These are phyloP conservation scores for Mallotus japonicus DNA, from an alignment of 441 rosid species.

Conservation along the genomic window DNA sequence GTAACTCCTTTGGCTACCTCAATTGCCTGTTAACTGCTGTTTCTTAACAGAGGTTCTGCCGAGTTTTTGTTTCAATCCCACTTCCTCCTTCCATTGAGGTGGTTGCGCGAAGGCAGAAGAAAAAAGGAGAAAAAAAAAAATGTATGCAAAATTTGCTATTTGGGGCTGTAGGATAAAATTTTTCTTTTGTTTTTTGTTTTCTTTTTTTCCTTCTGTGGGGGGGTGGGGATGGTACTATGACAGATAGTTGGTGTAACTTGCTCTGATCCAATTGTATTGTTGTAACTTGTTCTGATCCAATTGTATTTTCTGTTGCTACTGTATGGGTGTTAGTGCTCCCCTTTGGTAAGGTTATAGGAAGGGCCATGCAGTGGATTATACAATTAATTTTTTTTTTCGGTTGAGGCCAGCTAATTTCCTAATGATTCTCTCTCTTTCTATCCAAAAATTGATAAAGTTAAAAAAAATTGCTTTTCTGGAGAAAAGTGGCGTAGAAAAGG, in stretches of 20 bases:
- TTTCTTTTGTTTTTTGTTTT: background rate
- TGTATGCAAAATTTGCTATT: conserved; percentile 22
- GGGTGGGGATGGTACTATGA: conserved; percentile 14
- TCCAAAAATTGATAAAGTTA: no score
- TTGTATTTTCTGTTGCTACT: conserved; percentile 30
- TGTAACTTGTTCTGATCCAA: conserved; percentile 33
- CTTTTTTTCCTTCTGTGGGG: no score
- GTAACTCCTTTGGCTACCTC: conserved; percentile 64
- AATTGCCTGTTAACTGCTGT: conserved; percentile 48
- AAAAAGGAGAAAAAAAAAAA: background rate
- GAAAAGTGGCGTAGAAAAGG: background rate
- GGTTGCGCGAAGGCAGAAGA: conserved; percentile 4
- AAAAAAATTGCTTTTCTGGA: background rate
- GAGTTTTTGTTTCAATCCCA: background rate
- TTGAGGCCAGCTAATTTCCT: conserved; percentile 6
- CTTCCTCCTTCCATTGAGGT: background rate
- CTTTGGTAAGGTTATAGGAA: conserved; percentile 27
- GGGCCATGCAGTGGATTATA: conserved; percentile 34
- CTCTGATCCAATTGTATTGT: conserved; percentile 26
- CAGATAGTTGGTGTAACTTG: conserved; percentile 39
- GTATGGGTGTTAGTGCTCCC: conserved; percentile 28
- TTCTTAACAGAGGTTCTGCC: conserved; percentile 7
- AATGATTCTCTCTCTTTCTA: background rate
- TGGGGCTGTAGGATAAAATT: conserved; percentile 25
- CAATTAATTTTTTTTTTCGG: background rate